These are phyloP conservation scores for Pyropia haitanensis DNA, from an alignment of 23 red algal species.

Conservation along the genomic window DNA sequence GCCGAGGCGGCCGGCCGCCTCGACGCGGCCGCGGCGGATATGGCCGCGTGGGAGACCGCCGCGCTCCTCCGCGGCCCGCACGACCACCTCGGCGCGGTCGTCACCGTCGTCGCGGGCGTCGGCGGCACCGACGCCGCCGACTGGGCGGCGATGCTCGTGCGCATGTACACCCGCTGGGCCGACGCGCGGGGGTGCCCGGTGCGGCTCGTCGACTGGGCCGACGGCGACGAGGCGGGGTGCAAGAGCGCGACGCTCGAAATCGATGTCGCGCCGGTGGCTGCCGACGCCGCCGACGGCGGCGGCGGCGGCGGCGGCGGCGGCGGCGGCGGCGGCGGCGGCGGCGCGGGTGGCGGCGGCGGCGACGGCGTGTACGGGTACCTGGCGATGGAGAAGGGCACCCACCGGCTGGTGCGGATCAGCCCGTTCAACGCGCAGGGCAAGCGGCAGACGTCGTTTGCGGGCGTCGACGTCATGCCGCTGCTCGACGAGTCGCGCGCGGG, in stretches of 20 bases:
- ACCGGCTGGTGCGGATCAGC: constrained; percentile 84
- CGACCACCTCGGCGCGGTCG: constrained; percentile 40
- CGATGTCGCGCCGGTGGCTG: constrained; percentile 1
- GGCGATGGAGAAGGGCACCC: constrained; percentile 79
- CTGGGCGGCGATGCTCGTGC: constrained; percentile 83
- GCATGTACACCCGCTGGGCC: constrained; percentile 90
- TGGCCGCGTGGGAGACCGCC: constrained; percentile 69
- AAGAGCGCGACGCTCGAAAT: constrained; percentile 73
- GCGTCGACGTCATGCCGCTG: constrained; percentile 83
- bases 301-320: too few relatives aligned
- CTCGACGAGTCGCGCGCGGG: constrained; percentile 37
- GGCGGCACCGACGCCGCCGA: constrained; percentile 95
- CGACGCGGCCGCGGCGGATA: constrained; percentile 12
- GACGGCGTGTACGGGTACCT: constrained; percentile 76
- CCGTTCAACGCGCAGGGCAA: constrained; percentile 93
- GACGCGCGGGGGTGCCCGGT: constrained; percentile 21
- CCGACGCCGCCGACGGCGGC: too few relatives aligned
- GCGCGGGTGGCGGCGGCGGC: neutral
- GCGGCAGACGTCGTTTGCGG: constrained; percentile 96
- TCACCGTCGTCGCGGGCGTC: constrained; percentile 76
- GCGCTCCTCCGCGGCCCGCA: constrained; percentile 58
- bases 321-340: too few relatives aligned
- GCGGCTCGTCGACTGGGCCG: constrained; percentile 37
- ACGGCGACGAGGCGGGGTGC: constrained; percentile 73
- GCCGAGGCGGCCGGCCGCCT: constrained; percentile 34